Evolutionary conservation across 192 early-diverging fungal genomes (phyloP).

Genomic region (Helicostylum pulchrum): DNA sequence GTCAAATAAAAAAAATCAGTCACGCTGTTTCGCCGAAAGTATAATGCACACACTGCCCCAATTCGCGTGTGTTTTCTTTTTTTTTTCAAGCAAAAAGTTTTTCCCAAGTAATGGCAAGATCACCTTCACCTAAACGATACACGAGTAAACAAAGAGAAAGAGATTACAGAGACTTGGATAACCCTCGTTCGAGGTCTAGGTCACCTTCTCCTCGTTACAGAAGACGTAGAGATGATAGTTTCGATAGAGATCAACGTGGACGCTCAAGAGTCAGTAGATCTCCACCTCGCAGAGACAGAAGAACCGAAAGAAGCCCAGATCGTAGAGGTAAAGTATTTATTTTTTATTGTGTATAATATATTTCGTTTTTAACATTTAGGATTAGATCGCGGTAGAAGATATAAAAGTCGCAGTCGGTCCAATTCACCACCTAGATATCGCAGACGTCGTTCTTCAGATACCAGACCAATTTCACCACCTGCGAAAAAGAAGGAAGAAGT

Average conservation of each 20-base stretch:
- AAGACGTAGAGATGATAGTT: constrained; percentile 10
- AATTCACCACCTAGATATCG: not conserved
- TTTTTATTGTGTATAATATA: not conserved
- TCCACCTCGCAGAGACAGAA: constrained; percentile 6
- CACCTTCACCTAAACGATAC: constrained; percentile 18
- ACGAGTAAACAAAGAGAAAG: constrained; percentile 4
- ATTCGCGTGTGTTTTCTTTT: not conserved
- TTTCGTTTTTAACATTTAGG: not conserved
- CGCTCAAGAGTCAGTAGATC: not conserved
- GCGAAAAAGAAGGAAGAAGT: not conserved
- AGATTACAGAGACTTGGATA: constrained; percentile 24
- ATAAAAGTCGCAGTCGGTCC: constrained; percentile 5
- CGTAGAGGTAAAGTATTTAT: not conserved
- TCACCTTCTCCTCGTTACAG: constrained; percentile 16
- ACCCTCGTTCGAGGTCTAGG: constrained; percentile 14
- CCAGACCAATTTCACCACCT: not conserved
- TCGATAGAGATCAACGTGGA: not conserved
- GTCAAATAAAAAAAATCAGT: not conserved
- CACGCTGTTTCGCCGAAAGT: not conserved
- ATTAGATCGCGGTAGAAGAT: not conserved
- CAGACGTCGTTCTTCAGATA: constrained; percentile 4
- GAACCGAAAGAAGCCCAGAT: not conserved
- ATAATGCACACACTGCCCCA: not conserved
- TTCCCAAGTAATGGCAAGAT: constrained; percentile 5
- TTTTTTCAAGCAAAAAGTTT: not conserved